phyloP scores from a whole-genome alignment of 2,329 filamentous ascomycete genomes.

The Emericellopsis atlantica region DNA sequence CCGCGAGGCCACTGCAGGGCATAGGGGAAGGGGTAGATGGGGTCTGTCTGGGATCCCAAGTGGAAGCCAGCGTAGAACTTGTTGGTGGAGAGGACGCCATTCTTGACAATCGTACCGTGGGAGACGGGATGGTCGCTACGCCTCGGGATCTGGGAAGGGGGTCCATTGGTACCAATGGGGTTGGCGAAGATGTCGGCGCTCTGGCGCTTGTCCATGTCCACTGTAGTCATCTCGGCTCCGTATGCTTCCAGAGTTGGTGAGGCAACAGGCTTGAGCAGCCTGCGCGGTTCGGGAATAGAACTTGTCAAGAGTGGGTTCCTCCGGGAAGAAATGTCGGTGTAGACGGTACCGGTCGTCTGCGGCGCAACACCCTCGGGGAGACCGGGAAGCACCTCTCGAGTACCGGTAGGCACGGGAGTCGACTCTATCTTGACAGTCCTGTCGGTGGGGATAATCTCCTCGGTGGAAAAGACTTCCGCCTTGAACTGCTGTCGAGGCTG shows the following conservation, averaged over 20 bases:
- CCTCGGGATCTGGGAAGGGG: constrained; percentile 30
- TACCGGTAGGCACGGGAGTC: constrained; percentile 11
- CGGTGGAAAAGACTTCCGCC: constrained; percentile 3
- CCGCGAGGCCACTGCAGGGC: constrained; percentile 58
- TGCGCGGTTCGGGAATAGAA: constrained; percentile 22
- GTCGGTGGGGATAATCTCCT: constrained; percentile 13
- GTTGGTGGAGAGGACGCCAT: constrained; percentile 54
- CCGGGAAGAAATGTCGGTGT: constrained; percentile 8
- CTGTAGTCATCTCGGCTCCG: neutral
- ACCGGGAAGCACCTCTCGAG: constrained; percentile 13
- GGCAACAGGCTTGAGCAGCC: constrained; percentile 13
- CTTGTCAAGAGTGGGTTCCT: constrained; percentile 13
- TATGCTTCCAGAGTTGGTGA: neutral
- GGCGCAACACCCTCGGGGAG: constrained; percentile 12
- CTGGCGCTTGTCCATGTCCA: neutral
- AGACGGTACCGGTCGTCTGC: constrained; percentile 16
- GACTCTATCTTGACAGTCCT: constrained; percentile 13
- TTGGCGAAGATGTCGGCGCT: constrained; percentile 38
- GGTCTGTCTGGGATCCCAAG: constrained; percentile 55
- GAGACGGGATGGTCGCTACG: constrained; percentile 46
- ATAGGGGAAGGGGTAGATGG: constrained; percentile 67
- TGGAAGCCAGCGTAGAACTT: constrained; percentile 77
- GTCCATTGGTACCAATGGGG: constrained; percentile 39
- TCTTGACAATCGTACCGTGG: constrained; percentile 33
- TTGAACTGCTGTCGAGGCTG: neutral